Percentiles rank a stretch among this genome's conserved stretches.
Evolutionary conservation across 768 basidiomycete species (phyloP).

Genomic region (Boletus sp.): DNA sequence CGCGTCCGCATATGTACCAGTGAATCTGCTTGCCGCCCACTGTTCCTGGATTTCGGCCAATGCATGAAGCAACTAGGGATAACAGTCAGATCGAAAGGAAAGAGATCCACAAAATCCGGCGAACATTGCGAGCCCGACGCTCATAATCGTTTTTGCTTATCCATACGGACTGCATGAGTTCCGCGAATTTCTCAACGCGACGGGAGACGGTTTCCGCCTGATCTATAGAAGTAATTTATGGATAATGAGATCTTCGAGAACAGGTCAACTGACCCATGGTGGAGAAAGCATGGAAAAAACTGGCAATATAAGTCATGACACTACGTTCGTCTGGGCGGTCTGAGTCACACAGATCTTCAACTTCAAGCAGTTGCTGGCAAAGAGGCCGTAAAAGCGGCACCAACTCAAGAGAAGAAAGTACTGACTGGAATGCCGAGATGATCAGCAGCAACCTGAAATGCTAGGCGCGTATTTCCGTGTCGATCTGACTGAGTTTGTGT

Average conservation of each 20-base stretch:
- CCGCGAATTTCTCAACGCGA: conserved; percentile 93
- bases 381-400: conserved; percentile 1
- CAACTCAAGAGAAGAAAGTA: conserved; percentile 8
- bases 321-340: conserved; percentile 91
- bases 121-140: conserved; percentile 70
- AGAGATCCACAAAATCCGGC: conserved; percentile 17
- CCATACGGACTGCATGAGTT: conserved; percentile 94
- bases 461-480: conserved; percentile 80
- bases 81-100: conserved; percentile 4
- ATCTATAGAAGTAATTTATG: conserved; percentile 46
- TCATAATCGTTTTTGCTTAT: conserved; percentile 89
- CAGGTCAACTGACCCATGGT: conserved; percentile 71
- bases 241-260: neutral
- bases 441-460: conserved; percentile 85
- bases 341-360: conserved; percentile 89
- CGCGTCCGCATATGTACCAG: conserved; percentile 78
- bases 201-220: conserved; percentile 94
- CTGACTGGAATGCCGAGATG: conserved; percentile 88
- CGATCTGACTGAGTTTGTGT: conserved; percentile 57
- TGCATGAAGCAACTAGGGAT: conserved; percentile 58
- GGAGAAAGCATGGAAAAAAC: conserved; percentile 97
- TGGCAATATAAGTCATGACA: conserved; percentile 98
- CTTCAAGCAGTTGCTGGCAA: conserved; percentile 87
- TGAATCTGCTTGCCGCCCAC: conserved; percentile 68
- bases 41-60: conserved; percentile 63